A percentile compares a stretch with the other conserved stretches of the same genome.
phyloP scores from a whole-genome alignment of 176 grass and related monocot species.

The Triticum turgidum region DNA sequence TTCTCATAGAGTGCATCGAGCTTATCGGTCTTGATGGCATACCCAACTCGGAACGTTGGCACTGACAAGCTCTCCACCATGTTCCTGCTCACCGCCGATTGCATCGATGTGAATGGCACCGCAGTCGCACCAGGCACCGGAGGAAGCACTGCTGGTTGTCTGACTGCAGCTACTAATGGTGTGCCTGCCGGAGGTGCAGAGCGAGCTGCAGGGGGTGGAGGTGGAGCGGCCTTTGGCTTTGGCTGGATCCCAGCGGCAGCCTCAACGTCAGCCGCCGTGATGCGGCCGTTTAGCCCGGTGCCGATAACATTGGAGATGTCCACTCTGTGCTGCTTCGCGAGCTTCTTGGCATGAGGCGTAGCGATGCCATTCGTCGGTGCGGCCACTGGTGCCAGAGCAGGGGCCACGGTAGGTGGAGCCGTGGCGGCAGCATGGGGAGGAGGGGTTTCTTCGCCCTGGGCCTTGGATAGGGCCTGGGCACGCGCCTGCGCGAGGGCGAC shows the following conservation, averaged over 20 bases:
- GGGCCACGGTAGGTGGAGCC: slow-evolving; percentile 9
- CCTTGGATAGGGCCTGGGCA: slow-evolving; percentile 50
- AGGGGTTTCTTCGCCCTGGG: slow-evolving; percentile 12
- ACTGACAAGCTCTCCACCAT: slow-evolving; percentile 87
- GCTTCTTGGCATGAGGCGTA: slow-evolving; percentile 82
- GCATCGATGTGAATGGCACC: slow-evolving; percentile 86
- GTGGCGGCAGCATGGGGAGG: slow-evolving; percentile 2
- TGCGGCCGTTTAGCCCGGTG: slow-evolving; percentile 57
- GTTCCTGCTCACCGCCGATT: slow-evolving; percentile 81
- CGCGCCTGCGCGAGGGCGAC: slow-evolving; percentile 52
- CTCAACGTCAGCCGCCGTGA: slow-evolving; percentile 71
- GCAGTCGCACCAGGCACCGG: slow-evolving; percentile 51
- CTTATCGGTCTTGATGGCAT: slow-evolving; percentile 63
- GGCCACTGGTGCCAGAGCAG: slow-evolving; percentile 20
- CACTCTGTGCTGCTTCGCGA: slow-evolving; percentile 78
- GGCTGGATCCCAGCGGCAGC: slow-evolving; percentile 67
- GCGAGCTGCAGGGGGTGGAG: slow-evolving; percentile 6
- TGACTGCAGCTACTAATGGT: not conserved
- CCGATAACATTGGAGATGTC: slow-evolving; percentile 54
- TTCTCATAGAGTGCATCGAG: slow-evolving; percentile 75
- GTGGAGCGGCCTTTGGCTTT: slow-evolving; percentile 30
- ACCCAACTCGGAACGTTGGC: slow-evolving; percentile 71
- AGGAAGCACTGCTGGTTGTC: slow-evolving; percentile 26
- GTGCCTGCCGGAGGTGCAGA: not conserved
- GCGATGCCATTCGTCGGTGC: slow-evolving; percentile 39